phyloP scores from a whole-genome alignment of 352 stramenopile species.

The Phytophthora vignae region DNA sequence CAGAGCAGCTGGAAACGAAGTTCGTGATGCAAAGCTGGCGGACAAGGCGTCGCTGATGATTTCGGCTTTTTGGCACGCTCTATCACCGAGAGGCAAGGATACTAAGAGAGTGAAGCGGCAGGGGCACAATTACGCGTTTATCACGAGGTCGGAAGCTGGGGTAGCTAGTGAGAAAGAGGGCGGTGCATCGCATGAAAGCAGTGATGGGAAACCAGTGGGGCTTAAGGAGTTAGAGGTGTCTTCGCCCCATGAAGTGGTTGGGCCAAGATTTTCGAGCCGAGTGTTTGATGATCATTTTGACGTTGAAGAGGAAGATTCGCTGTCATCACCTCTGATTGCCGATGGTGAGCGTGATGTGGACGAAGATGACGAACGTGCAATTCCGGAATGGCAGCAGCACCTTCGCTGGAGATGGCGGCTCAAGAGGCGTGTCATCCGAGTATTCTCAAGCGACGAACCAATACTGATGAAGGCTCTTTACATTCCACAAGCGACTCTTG shows the following conservation, averaged over 20 bases:
- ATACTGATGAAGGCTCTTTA: conserved; percentile 57
- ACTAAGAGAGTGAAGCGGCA: conserved; percentile 16
- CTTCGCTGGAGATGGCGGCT: conserved; percentile 77
- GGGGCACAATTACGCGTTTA: conserved; percentile 51
- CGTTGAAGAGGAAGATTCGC: conserved; percentile 48
- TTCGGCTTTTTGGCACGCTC: conserved; percentile 81
- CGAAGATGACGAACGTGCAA: conserved; percentile 41
- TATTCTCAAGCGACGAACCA: conserved; percentile 55
- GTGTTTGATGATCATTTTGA: conserved; percentile 80
- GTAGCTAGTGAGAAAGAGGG: conserved; percentile 17
- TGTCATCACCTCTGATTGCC: conserved; percentile 71
- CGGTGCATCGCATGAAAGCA: conserved; percentile 4
- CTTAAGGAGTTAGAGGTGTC: conserved; percentile 33
- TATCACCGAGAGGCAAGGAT: conserved; percentile 46
- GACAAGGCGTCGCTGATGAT: conserved; percentile 48
- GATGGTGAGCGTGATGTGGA: conserved; percentile 46
- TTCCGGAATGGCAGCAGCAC: conserved; percentile 76
- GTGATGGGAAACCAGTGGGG: conserved; percentile 5
- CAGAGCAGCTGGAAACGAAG: conserved; percentile 19
- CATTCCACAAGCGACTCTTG: conserved; percentile 58
- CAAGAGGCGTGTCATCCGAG: conserved; percentile 52
- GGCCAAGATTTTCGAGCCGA: conserved; percentile 47
- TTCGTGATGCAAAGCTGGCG: conserved; percentile 22
- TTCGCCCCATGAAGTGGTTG: conserved; percentile 16
- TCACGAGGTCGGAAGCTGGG: conserved; percentile 43